Percentiles rank a stretch among this genome's conserved stretches.
Evolutionary conservation across 345 rosid genomes (phyloP).

Genomic region (Corymbia maculata): DNA sequence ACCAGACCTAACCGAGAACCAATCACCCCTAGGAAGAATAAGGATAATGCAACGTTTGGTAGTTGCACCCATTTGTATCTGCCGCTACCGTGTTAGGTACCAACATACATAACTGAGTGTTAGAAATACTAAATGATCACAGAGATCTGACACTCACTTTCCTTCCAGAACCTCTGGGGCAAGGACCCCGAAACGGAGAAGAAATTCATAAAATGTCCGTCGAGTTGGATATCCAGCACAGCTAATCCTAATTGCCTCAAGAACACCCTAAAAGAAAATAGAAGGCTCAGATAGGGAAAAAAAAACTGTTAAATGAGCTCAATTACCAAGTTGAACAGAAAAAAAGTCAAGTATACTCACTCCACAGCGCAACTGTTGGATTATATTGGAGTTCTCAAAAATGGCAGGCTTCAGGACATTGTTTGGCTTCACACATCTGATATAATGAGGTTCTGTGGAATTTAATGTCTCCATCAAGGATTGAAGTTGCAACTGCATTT

Average conservation of each 20-base stretch:
- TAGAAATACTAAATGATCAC: background rate
- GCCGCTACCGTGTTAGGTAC: background rate
- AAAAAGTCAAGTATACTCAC: conserved; percentile 46
- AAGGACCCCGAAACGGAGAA: conserved; percentile 94
- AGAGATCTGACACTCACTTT: conserved; percentile 37
- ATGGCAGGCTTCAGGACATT: conserved; percentile 93
- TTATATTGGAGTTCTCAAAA: conserved; percentile 85
- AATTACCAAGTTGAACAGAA: background rate
- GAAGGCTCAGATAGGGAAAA: background rate
- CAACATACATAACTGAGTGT: background rate
- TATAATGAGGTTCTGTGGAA: conserved; percentile 97
- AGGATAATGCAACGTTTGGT: background rate
- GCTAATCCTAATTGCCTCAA: conserved; percentile 98
- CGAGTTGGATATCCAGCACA: conserved; percentile 99
- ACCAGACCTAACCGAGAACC: no score
- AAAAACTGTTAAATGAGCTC: background rate
- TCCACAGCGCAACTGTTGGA: conserved; percentile 97
- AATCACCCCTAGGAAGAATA: background rate
- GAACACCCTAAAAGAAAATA: conserved; percentile 63
- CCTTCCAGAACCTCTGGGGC: conserved; percentile 95
- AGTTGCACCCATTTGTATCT: background rate
- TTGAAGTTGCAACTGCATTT: conserved; percentile 88
- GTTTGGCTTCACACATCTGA: conserved; percentile 99
- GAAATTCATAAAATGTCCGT: conserved; percentile 91
- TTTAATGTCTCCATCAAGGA: conserved; percentile 95